Evolutionary conservation across 2,329 filamentous ascomycete species (phyloP).

Genomic region (Rhynchosporium agropyri): DNA sequence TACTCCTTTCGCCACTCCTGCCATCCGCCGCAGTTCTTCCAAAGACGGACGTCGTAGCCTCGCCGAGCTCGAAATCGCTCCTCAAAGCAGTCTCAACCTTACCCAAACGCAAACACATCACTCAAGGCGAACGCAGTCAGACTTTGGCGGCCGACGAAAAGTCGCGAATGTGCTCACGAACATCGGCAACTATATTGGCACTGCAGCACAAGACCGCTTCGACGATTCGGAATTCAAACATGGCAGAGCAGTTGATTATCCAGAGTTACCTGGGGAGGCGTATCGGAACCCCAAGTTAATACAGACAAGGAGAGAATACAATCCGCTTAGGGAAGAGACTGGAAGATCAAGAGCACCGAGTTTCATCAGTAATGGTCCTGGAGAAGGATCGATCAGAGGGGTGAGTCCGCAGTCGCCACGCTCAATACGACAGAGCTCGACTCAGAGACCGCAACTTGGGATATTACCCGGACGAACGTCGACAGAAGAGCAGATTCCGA

Average conservation of each 20-base stretch:
- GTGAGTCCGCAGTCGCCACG: slow-evolving; percentile 21
- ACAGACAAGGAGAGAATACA: slow-evolving; percentile 48
- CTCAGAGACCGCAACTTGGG: slow-evolving; percentile 26
- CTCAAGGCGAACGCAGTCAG: slow-evolving; percentile 13
- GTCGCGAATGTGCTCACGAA: slow-evolving; percentile 49
- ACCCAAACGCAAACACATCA: background rate
- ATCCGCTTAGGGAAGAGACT: slow-evolving; percentile 42
- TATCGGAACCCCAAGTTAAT: slow-evolving; percentile 48
- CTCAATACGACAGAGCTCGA: slow-evolving; percentile 20
- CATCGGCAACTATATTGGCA: slow-evolving; percentile 51
- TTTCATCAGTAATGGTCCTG: slow-evolving; percentile 46
- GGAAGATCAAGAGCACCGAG: slow-evolving; percentile 42
- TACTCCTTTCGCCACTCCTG: slow-evolving; percentile 12
- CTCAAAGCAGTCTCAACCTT: background rate
- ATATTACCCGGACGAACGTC: slow-evolving; percentile 32
- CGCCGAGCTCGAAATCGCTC: slow-evolving; percentile 18
- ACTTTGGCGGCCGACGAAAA: slow-evolving; percentile 44
- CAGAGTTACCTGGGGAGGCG: slow-evolving; percentile 57
- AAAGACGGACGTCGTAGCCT: slow-evolving; percentile 14
- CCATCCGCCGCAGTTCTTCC: slow-evolving; percentile 20
- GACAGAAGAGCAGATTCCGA: slow-evolving; percentile 24
- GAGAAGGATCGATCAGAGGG: slow-evolving; percentile 32
- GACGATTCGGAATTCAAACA: slow-evolving; percentile 53
- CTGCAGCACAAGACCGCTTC: slow-evolving; percentile 51
- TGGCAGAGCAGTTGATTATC: slow-evolving; percentile 53